Conservation (phyloP, 352 stramenopile species). For the Phytophthora cryptogea region DNA sequence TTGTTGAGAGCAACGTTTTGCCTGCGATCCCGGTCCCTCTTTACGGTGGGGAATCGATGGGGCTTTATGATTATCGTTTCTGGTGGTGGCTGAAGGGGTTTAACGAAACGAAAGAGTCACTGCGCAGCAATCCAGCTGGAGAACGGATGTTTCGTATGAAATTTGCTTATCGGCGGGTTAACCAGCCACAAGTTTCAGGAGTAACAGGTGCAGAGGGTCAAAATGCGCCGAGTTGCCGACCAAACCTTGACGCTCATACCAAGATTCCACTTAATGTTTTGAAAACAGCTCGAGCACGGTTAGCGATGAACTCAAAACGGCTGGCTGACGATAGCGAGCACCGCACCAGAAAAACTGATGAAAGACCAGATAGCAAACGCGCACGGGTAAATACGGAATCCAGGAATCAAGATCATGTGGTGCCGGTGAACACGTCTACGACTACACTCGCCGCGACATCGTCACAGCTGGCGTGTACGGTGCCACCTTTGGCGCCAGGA, state of each 20-base stretch:
- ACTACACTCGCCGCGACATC: background rate
- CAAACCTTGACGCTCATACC: constrained; percentile 7
- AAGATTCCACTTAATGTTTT: constrained; percentile 16
- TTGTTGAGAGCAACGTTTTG: constrained; percentile 1
- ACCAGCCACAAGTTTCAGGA: background rate
- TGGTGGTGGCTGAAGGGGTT: constrained; percentile 28
- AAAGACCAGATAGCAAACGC: constrained; percentile 21
- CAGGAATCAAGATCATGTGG: background rate
- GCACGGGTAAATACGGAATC: constrained; percentile 7
- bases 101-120: constrained; percentile 27
- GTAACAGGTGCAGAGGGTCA: background rate
- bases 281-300: constrained; percentile 13
- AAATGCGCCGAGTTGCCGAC: background rate
- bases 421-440: background rate
- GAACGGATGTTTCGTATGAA: constrained; percentile 29
- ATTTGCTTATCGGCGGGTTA: constrained; percentile 30
- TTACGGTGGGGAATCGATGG: constrained; percentile 27
- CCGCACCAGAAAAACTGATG: background rate
- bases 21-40: constrained; percentile 30
- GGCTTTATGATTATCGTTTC: constrained; percentile 33
- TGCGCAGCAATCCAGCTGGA: constrained; percentile 14
- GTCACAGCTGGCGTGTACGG: background rate
- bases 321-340: background rate
- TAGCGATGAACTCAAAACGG: constrained; percentile 15
- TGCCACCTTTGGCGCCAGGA: background rate